Evolutionary conservation across 2,329 filamentous ascomycete species (phyloP).

Genomic region (Colletotrichum incanum): DNA sequence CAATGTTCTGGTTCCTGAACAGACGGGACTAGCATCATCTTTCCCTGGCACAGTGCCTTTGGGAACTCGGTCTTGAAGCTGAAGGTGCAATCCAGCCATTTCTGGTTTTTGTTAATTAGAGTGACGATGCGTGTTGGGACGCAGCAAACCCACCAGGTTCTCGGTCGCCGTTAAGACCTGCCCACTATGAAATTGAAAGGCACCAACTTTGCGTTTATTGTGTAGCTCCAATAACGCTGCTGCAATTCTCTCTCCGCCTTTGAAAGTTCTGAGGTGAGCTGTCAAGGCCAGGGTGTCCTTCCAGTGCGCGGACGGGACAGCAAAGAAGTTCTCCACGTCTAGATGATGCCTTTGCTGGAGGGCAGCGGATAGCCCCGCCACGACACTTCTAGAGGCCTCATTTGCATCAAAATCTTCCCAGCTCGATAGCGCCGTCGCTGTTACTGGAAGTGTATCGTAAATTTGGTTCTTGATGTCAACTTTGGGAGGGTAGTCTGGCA

Average conservation of each 20-base stretch:
- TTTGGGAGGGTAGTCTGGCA: conserved; percentile 32
- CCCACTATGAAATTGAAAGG: not conserved
- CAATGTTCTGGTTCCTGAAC: conserved; percentile 3
- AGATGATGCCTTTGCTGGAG: not conserved
- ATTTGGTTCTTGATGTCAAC: conserved; percentile 36
- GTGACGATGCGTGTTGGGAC: rapidly evolving
- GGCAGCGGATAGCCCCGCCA: not conserved
- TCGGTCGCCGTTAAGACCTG: conserved; percentile 31
- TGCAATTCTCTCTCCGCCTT: conserved; percentile 3
- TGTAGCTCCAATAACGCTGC: conserved; percentile 8
- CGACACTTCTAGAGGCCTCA: not conserved
- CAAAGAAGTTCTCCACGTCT: conserved; percentile 15
- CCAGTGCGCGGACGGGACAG: conserved; percentile 16
- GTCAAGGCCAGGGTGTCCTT: conserved; percentile 41
- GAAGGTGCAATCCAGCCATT: conserved; percentile 45
- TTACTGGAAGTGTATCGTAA: conserved; percentile 31
- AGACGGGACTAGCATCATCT: conserved; percentile 51
- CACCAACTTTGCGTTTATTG: not conserved
- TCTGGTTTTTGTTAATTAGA: not conserved
- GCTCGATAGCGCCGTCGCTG: not conserved
- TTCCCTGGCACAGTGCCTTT: conserved; percentile 50
- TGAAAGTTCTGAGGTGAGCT: conserved; percentile 40
- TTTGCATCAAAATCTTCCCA: conserved; percentile 17
- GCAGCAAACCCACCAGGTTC: conserved; percentile 30
- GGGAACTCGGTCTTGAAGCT: conserved; percentile 52